Evolutionary conservation across 1,284 basidiomycete species (phyloP).

Genomic region (Stereum hirsutum): DNA sequence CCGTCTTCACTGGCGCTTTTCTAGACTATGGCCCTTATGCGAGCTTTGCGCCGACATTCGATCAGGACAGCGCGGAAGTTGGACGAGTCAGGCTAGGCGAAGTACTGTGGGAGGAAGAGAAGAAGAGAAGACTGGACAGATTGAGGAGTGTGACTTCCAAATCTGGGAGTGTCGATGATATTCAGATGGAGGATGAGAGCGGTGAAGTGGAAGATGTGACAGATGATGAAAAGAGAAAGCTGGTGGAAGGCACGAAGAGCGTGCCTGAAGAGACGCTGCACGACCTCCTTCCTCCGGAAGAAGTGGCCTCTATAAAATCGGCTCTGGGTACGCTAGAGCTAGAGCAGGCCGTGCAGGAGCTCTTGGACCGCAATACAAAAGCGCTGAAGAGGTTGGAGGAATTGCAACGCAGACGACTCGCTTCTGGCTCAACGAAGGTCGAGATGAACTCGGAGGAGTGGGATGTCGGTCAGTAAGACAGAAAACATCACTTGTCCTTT

Average conservation of each 20-base stretch:
- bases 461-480: constrained; percentile 51
- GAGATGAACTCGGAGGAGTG: constrained; percentile 68
- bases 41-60: constrained; percentile 70
- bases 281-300: constrained; percentile 44
- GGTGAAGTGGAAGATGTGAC: constrained; percentile 7
- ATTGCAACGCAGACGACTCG: constrained; percentile 49
- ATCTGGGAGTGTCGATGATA: no score
- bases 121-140: constrained; percentile 14
- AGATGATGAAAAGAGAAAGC: constrained; percentile 4
- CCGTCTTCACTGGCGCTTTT: constrained; percentile 52
- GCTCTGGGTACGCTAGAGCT: constrained; percentile 50
- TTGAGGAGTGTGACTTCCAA: neutral
- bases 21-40: constrained; percentile 68
- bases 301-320: constrained; percentile 44
- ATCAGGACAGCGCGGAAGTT: constrained; percentile 60
- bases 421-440: constrained; percentile 33
- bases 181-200: constrained; percentile 6
- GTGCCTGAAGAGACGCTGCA: constrained; percentile 31
- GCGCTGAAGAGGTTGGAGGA: constrained; percentile 55
- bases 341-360: constrained; percentile 55
- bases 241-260: constrained; percentile 8
- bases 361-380: constrained; percentile 52
- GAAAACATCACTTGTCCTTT: constrained; percentile 1
- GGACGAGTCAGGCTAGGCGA: constrained; percentile 52
- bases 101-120: constrained; percentile 32